These are phyloP conservation scores for Panus rudis DNA, from an alignment of 768 basidiomycete genomes.

Conservation along the genomic window DNA sequence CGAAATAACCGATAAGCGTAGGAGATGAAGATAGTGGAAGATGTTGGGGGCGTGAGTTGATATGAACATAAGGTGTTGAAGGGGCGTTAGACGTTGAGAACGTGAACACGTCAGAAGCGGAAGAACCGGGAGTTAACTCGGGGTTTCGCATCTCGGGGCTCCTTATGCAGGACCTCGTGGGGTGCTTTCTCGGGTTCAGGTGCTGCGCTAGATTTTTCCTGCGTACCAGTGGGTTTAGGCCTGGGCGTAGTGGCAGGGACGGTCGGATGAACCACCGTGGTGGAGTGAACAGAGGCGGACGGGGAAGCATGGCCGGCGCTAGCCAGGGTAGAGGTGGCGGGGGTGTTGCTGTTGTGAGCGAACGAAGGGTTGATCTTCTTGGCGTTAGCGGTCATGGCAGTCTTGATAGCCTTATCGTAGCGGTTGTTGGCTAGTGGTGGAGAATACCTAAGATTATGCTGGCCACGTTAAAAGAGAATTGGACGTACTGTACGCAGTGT, in stretches of 20 bases:
- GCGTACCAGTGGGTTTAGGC: conserved; percentile 3
- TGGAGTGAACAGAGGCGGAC: not conserved
- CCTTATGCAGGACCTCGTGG: not conserved
- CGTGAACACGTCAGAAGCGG: conserved; percentile 14
- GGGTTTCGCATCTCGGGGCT: not conserved
- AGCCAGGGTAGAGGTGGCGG: not conserved
- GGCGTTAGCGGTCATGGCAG: conserved; percentile 14
- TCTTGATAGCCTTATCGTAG: conserved; percentile 19
- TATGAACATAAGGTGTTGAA: too few species aligned
- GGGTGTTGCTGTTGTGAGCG: conserved; percentile 2
- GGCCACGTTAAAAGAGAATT: not conserved
- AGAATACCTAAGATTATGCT: not conserved
- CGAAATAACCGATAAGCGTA: too few species aligned
- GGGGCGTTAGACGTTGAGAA: too few species aligned
- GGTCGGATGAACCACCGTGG: not conserved
- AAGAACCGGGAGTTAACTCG: conserved; percentile 16
- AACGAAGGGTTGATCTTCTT: conserved; percentile 8
- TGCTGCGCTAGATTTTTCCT: conserved; percentile 1
- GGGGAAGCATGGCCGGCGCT: not conserved
- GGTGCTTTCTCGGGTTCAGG: conserved; percentile 3
- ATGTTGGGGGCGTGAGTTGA: too few species aligned
- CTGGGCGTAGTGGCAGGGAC: not conserved
- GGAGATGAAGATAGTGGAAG: too few species aligned
- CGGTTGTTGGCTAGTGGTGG: conserved; percentile 15
- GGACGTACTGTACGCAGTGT: conserved; percentile 11